Base-by-base conservation (phyloP, 2,329 filamentous ascomycete species). In the Fusarium nematophilum region DNA sequence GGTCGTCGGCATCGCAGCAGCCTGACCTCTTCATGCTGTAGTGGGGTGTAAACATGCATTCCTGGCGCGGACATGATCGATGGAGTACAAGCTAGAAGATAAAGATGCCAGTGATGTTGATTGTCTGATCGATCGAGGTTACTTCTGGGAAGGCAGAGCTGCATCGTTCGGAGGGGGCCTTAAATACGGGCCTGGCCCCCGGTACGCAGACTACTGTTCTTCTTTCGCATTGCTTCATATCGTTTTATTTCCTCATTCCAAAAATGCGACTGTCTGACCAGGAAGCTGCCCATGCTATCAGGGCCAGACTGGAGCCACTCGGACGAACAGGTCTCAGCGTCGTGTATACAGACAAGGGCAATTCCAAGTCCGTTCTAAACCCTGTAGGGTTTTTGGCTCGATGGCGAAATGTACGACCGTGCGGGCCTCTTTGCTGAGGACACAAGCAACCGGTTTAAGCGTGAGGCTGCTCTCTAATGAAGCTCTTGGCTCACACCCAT, bases 251-350 rank as follows among this genome's bases (percentile, higher is more conserved):
- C n/a, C n/a, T n/a, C n/a, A n/a, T n/a, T n/a, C n/a, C n/a, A n/a
- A n/a, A 37, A 6, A 45, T 49, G 45, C 45, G 45, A 40, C 11
- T 49, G 36, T 13, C 3, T 27, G 48, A 51, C 11, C 38, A 31
- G 31, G 48, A 51, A n/a, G 48, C 39, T 38, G 48, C 13, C 33
- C 31, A 17, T n/a, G 48, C 48, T 1, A 45, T 52, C 17, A 52
- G 26, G 9, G 48, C 39, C 15, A 52, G 48, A 37, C 48, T 52
- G 3, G 48, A 52, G 39, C 48, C 39, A 10, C 26, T 52, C 6
- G 38, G 48, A 11, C 48, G 48, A 45, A 52, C 39, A 31, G 48
- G 14, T 26, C 48, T 52, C 39, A 52, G 48, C 33, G 45, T 45
- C 11, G 25, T 45, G 6, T 52, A 52, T 39, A 21, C 48, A 10